Percentiles rank a stretch among this genome's conserved stretches.
phyloP scores from a whole-genome alignment of 176 grass and related monocot species.

The Puya raimondii region DNA sequence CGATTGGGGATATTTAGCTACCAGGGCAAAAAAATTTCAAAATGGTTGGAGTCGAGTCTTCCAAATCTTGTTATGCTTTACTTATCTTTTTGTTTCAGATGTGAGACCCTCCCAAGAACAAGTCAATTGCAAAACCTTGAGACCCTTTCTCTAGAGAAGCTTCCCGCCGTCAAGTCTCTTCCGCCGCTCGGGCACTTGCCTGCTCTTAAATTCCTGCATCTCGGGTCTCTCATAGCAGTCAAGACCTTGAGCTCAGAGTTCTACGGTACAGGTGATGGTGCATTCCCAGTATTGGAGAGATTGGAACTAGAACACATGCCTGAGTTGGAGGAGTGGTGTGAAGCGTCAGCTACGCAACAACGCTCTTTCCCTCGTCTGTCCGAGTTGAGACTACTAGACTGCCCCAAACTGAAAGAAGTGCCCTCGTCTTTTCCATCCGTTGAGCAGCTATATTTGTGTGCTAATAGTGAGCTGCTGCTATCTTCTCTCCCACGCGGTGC shows the following conservation, averaged over 20 bases:
- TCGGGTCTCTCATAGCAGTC: background rate
- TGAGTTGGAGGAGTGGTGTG: background rate
- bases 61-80: too few relatives aligned
- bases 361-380: slow-evolving; percentile 8
- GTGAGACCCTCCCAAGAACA: too few relatives aligned
- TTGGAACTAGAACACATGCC: background rate
- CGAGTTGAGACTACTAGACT: background rate
- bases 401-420: slow-evolving; percentile 3
- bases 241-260: background rate
- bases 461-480: background rate
- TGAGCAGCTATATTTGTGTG: background rate
- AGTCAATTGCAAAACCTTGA: too few relatives aligned
- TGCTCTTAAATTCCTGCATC: background rate
- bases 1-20: too few relatives aligned
- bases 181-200: background rate
- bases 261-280: background rate
- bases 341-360: background rate
- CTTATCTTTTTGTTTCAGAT: too few relatives aligned
- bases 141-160: too few relatives aligned
- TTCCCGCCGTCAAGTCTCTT: background rate
- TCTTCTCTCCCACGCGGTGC: background rate
- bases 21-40: too few relatives aligned
- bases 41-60: too few relatives aligned
- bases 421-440: slow-evolving; percentile 1
- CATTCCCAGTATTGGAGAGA: background rate